Evolutionary conservation across 2,329 filamentous ascomycete species (phyloP).

Genomic region (Xylariaceae sp.): DNA sequence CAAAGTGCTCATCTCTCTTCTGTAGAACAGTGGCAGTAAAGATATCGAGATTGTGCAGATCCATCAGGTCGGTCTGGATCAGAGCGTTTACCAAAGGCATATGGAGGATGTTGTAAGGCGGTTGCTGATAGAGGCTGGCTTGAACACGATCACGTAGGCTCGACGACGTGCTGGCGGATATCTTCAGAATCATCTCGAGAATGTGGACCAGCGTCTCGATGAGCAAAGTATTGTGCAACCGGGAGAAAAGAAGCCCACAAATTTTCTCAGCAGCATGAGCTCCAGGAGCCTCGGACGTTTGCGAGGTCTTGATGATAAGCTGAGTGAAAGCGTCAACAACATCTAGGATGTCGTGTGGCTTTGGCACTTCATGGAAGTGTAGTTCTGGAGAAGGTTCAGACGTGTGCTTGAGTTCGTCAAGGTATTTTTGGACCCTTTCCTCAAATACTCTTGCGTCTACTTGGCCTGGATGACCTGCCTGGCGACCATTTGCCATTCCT

Average conservation of each 20-base stretch:
- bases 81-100: conserved; percentile 56
- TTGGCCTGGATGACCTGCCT: conserved; percentile 37
- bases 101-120: conserved; percentile 52
- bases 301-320: conserved; percentile 59
- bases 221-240: conserved; percentile 51
- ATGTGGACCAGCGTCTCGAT: conserved; percentile 61
- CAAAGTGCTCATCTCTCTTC: conserved; percentile 57
- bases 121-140: conserved; percentile 53
- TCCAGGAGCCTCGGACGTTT: conserved; percentile 57
- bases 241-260: conserved; percentile 51
- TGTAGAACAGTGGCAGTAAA: conserved; percentile 70
- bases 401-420: conserved; percentile 53
- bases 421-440: conserved; percentile 55
- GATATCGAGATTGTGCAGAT: conserved; percentile 63
- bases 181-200: conserved; percentile 57
- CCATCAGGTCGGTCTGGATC: conserved; percentile 56
- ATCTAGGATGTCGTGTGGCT: conserved; percentile 58
- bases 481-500: conserved; percentile 49
- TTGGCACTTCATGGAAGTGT: conserved; percentile 56
- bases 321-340: conserved; percentile 59
- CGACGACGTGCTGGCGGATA: conserved; percentile 44
- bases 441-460: conserved; percentile 50
- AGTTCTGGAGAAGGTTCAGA: conserved; percentile 52
- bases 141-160: conserved; percentile 53
- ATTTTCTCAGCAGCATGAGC: conserved; percentile 59